Evolutionary conservation across 106 monocot genomes (phyloP).

Genomic region (Amphibolis antarctica): DNA sequence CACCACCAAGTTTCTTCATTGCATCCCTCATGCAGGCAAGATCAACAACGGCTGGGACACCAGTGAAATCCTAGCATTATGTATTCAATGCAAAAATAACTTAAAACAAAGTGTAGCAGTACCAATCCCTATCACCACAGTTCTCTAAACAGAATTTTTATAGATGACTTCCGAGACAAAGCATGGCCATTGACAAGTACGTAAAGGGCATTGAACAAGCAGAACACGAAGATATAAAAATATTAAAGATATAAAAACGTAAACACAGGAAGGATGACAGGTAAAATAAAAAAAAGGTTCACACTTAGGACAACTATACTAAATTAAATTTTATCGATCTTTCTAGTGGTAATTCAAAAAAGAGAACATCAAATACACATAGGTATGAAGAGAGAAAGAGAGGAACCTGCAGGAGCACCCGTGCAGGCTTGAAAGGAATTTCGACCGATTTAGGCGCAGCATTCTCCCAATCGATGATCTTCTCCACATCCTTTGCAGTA

Average conservation of each 20-base stretch:
- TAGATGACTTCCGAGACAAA: too few relatives aligned
- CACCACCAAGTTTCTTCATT: slow-evolving; percentile 68
- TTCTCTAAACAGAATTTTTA: too few relatives aligned
- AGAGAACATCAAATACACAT: too few relatives aligned
- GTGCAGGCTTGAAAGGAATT: slow-evolving; percentile 95
- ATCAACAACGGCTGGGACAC: slow-evolving; percentile 90
- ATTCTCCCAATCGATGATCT: slow-evolving; percentile 96
- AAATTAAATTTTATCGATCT: neutral
- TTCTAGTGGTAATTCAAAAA: too few relatives aligned
- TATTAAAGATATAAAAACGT: too few relatives aligned
- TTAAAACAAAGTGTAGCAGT: too few relatives aligned
- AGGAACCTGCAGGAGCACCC: slow-evolving; percentile 89
- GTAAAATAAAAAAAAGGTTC: neutral
- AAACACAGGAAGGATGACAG: too few relatives aligned
- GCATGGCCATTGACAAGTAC: too few relatives aligned
- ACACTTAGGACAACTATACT: neutral
- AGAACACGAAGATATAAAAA: too few relatives aligned
- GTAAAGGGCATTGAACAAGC: too few relatives aligned
- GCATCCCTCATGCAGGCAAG: slow-evolving; percentile 92
- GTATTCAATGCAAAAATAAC: too few relatives aligned
- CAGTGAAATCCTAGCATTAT: slow-evolving; percentile 87
- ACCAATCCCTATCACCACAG: too few relatives aligned
- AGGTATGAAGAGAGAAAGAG: neutral
- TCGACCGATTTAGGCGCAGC: slow-evolving; percentile 71
- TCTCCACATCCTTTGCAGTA: slow-evolving; percentile 72